Evolutionary conservation across 2,329 filamentous ascomycete species (phyloP).

Genomic region (Trichophyton mentagrophytes): DNA sequence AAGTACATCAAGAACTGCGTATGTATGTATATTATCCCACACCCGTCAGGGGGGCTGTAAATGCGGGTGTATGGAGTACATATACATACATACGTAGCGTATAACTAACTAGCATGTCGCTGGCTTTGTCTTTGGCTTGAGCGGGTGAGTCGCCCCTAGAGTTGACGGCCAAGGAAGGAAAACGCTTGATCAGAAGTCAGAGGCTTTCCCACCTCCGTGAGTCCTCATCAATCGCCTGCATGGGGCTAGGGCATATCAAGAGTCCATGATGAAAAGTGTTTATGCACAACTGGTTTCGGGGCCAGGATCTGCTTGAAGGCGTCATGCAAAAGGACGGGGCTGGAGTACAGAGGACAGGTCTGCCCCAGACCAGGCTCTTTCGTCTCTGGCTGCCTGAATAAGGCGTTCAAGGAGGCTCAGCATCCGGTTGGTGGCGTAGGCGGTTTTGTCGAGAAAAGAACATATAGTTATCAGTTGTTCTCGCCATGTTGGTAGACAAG

Average conservation of each 20-base stretch:
- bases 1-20: not conserved
- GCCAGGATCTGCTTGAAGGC: slow-evolving; percentile 2
- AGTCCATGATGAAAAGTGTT: not conserved
- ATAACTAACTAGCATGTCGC: not conserved
- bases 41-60: too few relatives aligned
- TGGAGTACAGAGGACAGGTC: not conserved
- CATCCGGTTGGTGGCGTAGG: not conserved
- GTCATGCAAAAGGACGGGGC: not conserved
- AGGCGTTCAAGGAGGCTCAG: not conserved
- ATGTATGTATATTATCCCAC: too few relatives aligned
- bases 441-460: not conserved
- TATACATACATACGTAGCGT: not conserved
- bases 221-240: not conserved
- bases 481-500: not conserved
- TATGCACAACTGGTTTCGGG: slow-evolving; percentile 1
- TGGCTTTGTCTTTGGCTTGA: not conserved
- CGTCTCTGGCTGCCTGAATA: not conserved
- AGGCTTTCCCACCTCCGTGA: not conserved
- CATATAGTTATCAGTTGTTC: not conserved
- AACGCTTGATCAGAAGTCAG: not conserved
- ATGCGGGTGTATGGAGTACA: not conserved
- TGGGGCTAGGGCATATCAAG: not conserved
- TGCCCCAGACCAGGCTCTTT: not conserved
- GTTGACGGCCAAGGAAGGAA: not conserved
- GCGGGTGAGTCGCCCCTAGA: not conserved